These are phyloP conservation scores for Quercus gilva DNA, from an alignment of 306 rosid genomes.

Conservation along the genomic window DNA sequence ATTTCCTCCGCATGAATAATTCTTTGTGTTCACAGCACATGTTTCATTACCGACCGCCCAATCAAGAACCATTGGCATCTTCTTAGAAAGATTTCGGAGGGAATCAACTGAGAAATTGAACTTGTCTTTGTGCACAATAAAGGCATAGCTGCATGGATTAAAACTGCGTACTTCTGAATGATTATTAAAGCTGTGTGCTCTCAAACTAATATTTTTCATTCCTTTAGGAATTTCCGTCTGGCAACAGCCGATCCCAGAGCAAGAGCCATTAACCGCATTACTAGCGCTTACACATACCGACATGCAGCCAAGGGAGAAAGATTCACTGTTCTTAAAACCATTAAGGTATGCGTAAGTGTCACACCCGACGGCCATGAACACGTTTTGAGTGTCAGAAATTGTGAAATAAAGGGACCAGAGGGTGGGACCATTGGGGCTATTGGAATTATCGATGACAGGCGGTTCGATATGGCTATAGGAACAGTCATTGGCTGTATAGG, in stretches of 20 bases:
- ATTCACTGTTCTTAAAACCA: too few relatives aligned
- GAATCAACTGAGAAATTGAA: background rate
- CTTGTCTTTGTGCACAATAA: background rate
- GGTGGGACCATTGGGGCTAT: too few relatives aligned
- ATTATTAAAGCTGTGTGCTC: fast-evolving
- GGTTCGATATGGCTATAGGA: fast-evolving
- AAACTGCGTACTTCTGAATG: background rate
- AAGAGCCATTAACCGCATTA: background rate
- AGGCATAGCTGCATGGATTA: conserved; percentile 13
- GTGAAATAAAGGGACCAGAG: too few relatives aligned
- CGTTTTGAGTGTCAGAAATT: too few relatives aligned
- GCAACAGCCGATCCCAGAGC: conserved; percentile 18
- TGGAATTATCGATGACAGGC: too few relatives aligned
- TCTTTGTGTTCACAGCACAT: too few relatives aligned
- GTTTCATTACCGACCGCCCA: background rate
- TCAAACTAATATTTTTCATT: background rate
- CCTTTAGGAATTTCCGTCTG: background rate
- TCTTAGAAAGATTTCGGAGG: background rate
- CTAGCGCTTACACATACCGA: background rate
- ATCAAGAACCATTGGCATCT: background rate
- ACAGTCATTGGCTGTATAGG: too few relatives aligned
- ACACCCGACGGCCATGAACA: too few relatives aligned
- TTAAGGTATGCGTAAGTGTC: too few relatives aligned
- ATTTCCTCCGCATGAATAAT: too few relatives aligned
- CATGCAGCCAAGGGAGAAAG: background rate